Conservation (phyloP, 192 early-diverging fungal species). For the Coemansia umbellata region DNA sequence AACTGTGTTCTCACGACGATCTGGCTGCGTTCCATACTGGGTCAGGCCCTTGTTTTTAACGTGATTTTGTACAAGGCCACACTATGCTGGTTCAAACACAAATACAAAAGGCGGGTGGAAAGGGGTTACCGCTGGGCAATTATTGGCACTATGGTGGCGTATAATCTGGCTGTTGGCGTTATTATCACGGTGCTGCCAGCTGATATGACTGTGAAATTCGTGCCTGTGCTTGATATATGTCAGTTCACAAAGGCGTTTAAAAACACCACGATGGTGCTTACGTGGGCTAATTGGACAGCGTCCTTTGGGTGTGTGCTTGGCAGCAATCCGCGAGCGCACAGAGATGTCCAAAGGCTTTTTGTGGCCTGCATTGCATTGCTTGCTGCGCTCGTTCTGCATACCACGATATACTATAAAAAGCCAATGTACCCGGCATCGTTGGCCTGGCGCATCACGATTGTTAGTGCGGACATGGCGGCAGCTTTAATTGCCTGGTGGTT, state of each 20-base stretch:
- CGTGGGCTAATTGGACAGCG: constrained; percentile 2
- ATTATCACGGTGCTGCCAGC: constrained; percentile 15
- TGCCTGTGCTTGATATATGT: constrained; percentile 13
- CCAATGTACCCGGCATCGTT: constrained; percentile 16
- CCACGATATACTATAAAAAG: constrained; percentile 13
- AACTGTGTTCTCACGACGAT: constrained; percentile 31
- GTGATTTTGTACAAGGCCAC: constrained; percentile 1
- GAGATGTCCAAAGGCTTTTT: background rate
- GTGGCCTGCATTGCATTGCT: constrained; percentile 4
- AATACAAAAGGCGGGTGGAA: background rate
- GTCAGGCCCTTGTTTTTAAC: constrained; percentile 9
- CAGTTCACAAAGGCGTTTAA: constrained; percentile 24
- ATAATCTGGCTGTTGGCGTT: constrained; percentile 2
- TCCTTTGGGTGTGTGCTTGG: background rate
- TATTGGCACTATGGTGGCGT: background rate
- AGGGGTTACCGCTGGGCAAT: too few species aligned
- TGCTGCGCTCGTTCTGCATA: constrained; percentile 9
- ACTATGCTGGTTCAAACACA: constrained; percentile 2
- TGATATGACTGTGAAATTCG: constrained; percentile 5
- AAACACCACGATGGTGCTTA: background rate
- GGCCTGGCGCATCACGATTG: constrained; percentile 17
- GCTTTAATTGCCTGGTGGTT: constrained; percentile 30
- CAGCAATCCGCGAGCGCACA: background rate
- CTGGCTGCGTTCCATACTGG: constrained; percentile 37
- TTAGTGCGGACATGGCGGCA: constrained; percentile 18